phyloP scores from a whole-genome alignment of 2,329 filamentous ascomycete species.

The Blastomyces percursus region DNA sequence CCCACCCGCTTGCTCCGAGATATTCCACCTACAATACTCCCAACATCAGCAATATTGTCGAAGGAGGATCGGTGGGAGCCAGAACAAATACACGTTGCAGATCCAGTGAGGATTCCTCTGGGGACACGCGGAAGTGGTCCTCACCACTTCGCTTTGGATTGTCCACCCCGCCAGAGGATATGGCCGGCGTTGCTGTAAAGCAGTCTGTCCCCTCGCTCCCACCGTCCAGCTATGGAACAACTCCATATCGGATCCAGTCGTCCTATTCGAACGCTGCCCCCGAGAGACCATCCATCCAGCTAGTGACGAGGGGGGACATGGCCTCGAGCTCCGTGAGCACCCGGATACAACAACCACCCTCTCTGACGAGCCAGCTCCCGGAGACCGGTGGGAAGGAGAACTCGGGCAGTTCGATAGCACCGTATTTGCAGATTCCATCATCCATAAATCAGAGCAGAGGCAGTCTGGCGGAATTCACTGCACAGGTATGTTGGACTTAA shows the following conservation, averaged over 20 bases:
- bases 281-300: slow-evolving; percentile 13
- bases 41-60: background rate
- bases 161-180: slow-evolving; percentile 33
- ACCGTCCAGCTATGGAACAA: slow-evolving; percentile 23
- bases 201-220: slow-evolving; percentile 21
- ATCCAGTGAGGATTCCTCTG: slow-evolving; percentile 2
- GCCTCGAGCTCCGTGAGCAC: background rate
- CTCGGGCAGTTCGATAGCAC: slow-evolving; percentile 32
- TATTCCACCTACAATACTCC: background rate
- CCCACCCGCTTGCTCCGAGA: background rate
- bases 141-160: slow-evolving; percentile 22
- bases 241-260: slow-evolving; percentile 20
- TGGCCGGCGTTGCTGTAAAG: slow-evolving; percentile 33
- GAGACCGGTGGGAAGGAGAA: slow-evolving; percentile 21
- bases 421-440: slow-evolving; percentile 57
- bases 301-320: slow-evolving; percentile 8
- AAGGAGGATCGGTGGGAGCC: slow-evolving; percentile 2
- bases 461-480: slow-evolving; percentile 70
- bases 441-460: slow-evolving; percentile 67
- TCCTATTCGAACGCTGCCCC: slow-evolving; percentile 14
- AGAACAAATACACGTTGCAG: slow-evolving; percentile 9
- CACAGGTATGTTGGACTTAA: slow-evolving; percentile 48
- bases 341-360: slow-evolving; percentile 17
- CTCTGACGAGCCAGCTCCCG: slow-evolving; percentile 17
- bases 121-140: background rate